Conservation (phyloP, 352 stramenopile species). For the Globisporangium cystogenes region DNA sequence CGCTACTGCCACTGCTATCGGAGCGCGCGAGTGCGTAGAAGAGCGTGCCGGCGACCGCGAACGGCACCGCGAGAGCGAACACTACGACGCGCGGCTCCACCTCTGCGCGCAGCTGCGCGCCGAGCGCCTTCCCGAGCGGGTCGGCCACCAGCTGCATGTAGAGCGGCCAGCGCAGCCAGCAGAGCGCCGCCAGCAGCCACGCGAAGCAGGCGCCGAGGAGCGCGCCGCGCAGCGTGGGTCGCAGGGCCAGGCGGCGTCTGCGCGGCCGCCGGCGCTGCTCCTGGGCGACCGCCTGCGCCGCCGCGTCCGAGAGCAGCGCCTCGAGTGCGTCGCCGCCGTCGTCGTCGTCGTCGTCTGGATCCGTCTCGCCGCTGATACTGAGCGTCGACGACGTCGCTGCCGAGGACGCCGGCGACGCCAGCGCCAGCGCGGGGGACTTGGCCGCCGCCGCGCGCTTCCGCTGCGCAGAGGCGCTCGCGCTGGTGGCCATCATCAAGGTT, state of each 20-base stretch:
- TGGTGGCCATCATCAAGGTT: too few species aligned
- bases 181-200: conserved; percentile 35
- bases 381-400: conserved; percentile 2
- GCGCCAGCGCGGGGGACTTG: not conserved
- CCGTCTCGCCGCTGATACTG: conserved; percentile 3
- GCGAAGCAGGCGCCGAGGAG: conserved; percentile 5
- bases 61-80: conserved; percentile 29
- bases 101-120: conserved; percentile 25
- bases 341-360: conserved; percentile 2
- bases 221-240: not conserved
- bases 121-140: conserved; percentile 19
- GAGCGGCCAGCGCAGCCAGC: conserved; percentile 49
- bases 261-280: conserved; percentile 3
- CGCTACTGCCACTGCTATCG: not conserved
- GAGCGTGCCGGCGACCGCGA: conserved; percentile 24
- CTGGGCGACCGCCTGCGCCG: conserved; percentile 6
- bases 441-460: conserved; percentile 10
- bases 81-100: conserved; percentile 42
- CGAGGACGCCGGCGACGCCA: not conserved
- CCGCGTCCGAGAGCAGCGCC: conserved; percentile 10
- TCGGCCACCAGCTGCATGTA: conserved; percentile 27
- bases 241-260: not conserved
- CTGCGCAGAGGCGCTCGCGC: conserved; percentile 3
- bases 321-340: conserved; percentile 9
- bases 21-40: conserved; percentile 34